Base-by-base conservation (phyloP, 2,329 filamentous ascomycete species). In the Niveomyces coronatus region DNA sequence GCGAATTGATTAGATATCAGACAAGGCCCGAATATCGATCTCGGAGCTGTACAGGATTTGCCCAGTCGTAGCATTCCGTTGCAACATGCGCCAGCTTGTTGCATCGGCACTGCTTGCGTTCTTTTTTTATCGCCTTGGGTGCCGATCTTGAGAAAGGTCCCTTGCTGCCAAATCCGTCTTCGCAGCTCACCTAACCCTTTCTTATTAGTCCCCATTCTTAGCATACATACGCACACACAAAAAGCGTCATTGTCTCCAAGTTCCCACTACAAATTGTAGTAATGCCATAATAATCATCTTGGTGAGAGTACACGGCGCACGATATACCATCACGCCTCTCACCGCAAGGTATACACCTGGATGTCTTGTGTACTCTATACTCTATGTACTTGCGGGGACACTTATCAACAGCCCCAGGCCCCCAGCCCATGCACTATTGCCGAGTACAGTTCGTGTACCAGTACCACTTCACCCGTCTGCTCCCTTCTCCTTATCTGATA, bases 1-100 rank as follows among this genome's bases (percentile, higher is more conserved):
- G 32, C 34, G 13, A 39, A 5, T 14, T 27, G 14, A 9, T 5
- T 6, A 20, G 26, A 22, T 28, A 23, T 16, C 31, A 39, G 11
- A 34, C 37, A 39, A 39, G 37, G 37, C 37, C 37, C 37, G 37
- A 39, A 39, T 39, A 35, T 9, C 26, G 22, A 35, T 17, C 4
- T n/a, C 23, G 9, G 14, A 20, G 7, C 6, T 15, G 20, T 8
- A 28, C 29, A 38, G 9, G 14, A 20, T n/a, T 9, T 15, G 20
- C 9, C 36, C 29, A 38, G 35, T 39, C 37, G 33, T 22, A 28
- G 32, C 33, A 17, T 8, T 28, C 5, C 10, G 17, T n/a, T 18
- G 27, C 14, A 28, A 7, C 37, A 39, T 39, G 37, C 37, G 30
- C 30, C 37, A 20, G 24, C 18, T 16, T n/a, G n/a, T n/a, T n/a